phyloP scores from a whole-genome alignment of 345 rosid genomes.

The Salix suchowensis region DNA sequence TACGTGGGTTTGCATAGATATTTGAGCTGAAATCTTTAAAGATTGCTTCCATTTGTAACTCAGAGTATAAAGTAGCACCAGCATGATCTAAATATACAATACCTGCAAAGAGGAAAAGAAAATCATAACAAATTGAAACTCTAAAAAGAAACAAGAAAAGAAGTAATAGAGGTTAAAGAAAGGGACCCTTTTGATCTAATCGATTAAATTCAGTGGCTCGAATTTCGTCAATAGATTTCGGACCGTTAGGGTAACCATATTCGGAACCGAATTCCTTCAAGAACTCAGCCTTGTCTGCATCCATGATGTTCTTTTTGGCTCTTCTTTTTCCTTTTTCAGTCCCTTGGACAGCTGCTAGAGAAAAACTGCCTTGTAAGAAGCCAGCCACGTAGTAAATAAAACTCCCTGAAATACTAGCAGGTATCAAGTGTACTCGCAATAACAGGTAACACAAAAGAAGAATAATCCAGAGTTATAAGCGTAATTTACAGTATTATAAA shows the following conservation, averaged over 20 bases:
- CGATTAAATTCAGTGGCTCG: constrained; percentile 85
- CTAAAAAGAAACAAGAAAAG: not conserved
- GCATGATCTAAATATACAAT: constrained; percentile 91
- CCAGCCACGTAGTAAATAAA: too few species aligned
- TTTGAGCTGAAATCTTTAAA: constrained; percentile 52
- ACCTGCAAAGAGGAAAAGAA: constrained; percentile 35
- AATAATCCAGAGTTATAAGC: too few species aligned
- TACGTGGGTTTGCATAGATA: constrained; percentile 96
- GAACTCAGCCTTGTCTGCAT: constrained; percentile 48
- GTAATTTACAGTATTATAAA: too few species aligned
- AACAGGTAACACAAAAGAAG: too few species aligned
- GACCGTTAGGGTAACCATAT: constrained; percentile 81
- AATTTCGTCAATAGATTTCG: constrained; percentile 62
- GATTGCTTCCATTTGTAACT: constrained; percentile 83
- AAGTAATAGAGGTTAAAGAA: not conserved
- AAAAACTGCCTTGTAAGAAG: too few species aligned
- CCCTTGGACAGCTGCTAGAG: too few species aligned
- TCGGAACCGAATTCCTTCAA: constrained; percentile 57
- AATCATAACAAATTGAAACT: not conserved
- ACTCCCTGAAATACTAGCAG: too few species aligned
- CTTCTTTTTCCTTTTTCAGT: too few species aligned
- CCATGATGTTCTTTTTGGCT: not conserved
- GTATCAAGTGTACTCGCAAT: too few species aligned
- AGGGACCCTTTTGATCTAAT: constrained; percentile 42
- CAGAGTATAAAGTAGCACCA: constrained; percentile 92